Evolutionary conservation across 129 eudicot species (phyloP).

Genomic region (Arctium lappa): DNA sequence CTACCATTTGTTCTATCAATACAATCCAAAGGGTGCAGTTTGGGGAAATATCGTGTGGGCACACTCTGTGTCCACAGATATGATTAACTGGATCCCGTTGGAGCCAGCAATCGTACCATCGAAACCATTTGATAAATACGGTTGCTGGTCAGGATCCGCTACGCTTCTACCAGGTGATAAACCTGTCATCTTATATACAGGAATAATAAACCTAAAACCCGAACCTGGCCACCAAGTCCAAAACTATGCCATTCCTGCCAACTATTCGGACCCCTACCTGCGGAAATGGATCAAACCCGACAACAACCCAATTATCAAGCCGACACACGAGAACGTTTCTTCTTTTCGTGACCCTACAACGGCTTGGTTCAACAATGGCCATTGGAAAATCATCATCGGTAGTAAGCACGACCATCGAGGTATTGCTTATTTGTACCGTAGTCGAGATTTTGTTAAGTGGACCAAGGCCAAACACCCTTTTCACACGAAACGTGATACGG

Average conservation of each 20-base stretch:
- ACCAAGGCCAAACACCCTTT: constrained; percentile 30
- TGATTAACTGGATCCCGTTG: constrained; percentile 40
- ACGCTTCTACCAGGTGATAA: constrained; percentile 37
- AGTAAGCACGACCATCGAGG: constrained; percentile 13
- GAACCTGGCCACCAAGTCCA: constrained; percentile 31
- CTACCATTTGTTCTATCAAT: constrained; percentile 47
- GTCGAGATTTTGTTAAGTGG: constrained; percentile 42
- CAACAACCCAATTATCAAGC: constrained; percentile 37
- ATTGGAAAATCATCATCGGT: constrained; percentile 35
- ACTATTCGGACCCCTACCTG: constrained; percentile 40
- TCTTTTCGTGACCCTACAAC: constrained; percentile 49
- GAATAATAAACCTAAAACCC: constrained; percentile 11
- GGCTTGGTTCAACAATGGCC: constrained; percentile 37
- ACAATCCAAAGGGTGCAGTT: constrained; percentile 35
- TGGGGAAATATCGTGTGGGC: constrained; percentile 49
- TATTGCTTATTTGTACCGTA: constrained; percentile 16
- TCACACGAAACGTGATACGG: constrained; percentile 15
- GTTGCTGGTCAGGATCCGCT: constrained; percentile 52
- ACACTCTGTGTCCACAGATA: constrained; percentile 45
- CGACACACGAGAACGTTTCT: neutral
- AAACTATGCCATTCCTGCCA: constrained; percentile 38
- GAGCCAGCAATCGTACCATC: constrained; percentile 37
- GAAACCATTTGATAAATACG: constrained; percentile 28
- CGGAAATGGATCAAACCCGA: constrained; percentile 36
- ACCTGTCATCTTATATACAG: constrained; percentile 39